Base-by-base conservation (phyloP, 805 yeast genomes). In the Candida corydali region DNA sequence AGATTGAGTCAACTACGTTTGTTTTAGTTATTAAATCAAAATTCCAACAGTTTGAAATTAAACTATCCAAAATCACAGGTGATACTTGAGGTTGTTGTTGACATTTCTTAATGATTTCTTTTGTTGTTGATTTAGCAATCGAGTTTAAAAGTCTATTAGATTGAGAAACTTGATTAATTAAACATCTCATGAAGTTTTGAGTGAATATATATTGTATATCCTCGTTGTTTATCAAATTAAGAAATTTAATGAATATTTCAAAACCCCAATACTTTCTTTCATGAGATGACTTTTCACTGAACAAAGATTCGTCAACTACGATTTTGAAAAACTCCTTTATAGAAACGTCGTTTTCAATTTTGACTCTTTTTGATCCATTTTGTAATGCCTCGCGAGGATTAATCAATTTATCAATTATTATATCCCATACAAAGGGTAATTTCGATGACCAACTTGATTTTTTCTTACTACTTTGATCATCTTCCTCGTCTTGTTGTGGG, bases 211-310 rank as follows among this genome's bases (percentile, higher is more conserved):
- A 18, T 8, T 41, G 38, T 9, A 64, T 44, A 10, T 45, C 41
- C 17, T 50, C 47, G 2, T 40, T 41, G 3, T 48, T 36, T 4
- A 61, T 43, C 2, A 38, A 28, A 2, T 34, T 38, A 28, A 80
- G 53, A 38, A 78, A 69, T 35, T 69, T 63, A 28, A 61, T 68
- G 42, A 89, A 78, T 8, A 88, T 73, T 47, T 84, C 84, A 49
- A 89, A 78, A 0, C 96, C 98, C 75, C 86, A 76, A 57, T 73
- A 85, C 55, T 89, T 91, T 39, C 96, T 70, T 56, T 89, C 97
- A 22, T 81, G 76, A 1, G 96, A 87, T 0, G 96, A 70, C 45
- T 80, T 77, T 25, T 76, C 78, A 4, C 85, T 68, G 47, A 91
- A 89, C 41, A 85, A 76, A 3, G 83, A 73, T 49, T 87, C 93